Evolutionary conservation across 1,284 basidiomycete species (phyloP), one percentile per base, ranked within the genome.

Genomic region (Papiliotrema terrestris): DNA sequence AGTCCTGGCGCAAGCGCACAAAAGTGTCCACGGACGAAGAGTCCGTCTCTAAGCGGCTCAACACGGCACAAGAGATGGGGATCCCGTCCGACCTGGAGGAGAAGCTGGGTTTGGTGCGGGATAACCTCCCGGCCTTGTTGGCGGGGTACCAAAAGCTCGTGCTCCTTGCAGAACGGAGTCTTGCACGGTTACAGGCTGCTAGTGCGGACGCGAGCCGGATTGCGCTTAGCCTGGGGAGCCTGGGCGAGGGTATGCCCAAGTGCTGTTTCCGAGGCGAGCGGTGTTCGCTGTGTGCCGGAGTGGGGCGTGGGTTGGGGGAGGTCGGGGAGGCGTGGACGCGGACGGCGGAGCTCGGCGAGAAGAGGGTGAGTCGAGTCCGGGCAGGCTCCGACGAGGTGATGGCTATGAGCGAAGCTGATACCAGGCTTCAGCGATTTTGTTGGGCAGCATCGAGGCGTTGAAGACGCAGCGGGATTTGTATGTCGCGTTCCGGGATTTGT

Each of bases 61-160:
- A 91, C 57, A 81, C 83, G 23, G 80, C 87, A 8, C 89, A 95
- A 72, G 91, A 95, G 75, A 92, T 93, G 88, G 81, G 84, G 5
- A 91, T 96, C 56, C 93, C 93, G 2, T 85, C 87, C 57, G 91
- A 96, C 74, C 80, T 96, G 8, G 91, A 94, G 59, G 87, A 91
- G 46, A 93, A 92, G 72, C 83, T 96, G 46, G 80, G 88, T 39
- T 78, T 83, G 38, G 82, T 94, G 17, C 84, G 88, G 29, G 80
- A 81, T 44, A 87, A 85, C 70, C 77, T 96, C 22, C 83, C 80
- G 42, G 79, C 83, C 4, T 78, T 95, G 44, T 87, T 96, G 54
- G 89, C 93, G 23, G 65, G 65, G 60, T 86, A 91, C 69, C 92
- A 91, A 87, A 91, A 92, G 67, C 85, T 89, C 65, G 87, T 96